Evolutionary conservation across 441 rosid species (phyloP).

Genomic region (Arabidopsis hybrid): DNA sequence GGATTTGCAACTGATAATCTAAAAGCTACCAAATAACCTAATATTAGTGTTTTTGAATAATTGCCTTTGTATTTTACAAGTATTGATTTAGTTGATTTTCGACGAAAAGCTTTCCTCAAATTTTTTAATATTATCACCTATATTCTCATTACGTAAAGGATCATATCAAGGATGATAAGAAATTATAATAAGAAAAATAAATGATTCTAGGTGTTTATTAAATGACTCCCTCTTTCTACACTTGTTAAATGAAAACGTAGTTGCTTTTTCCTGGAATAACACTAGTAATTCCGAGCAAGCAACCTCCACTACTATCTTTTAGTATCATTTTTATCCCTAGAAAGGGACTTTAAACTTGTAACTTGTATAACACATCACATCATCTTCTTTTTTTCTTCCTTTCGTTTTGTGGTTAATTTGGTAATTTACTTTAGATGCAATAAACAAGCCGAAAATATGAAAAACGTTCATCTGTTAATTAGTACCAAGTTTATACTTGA

Average conservation of each 20-base stretch:
- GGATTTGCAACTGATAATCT: no score
- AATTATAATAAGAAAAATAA: not conserved
- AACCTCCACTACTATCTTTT: conserved; percentile 30
- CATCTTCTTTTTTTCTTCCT: conserved; percentile 6
- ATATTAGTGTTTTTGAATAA: no score
- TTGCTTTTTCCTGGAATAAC: conserved; percentile 15
- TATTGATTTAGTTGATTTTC: not conserved
- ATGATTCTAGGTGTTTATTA: not conserved
- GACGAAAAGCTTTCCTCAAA: not conserved
- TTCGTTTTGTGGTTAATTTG: conserved; percentile 17
- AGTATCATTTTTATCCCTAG: conserved; percentile 2
- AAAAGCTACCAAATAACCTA: no score
- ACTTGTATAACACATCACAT: conserved; percentile 28
- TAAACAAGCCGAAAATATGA: conserved; percentile 7
- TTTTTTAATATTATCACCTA: not conserved
- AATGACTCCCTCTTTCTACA: not conserved
- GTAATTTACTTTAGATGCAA: not conserved
- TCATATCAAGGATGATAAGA: conserved; percentile 12
- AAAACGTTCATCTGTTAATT: conserved; percentile 8
- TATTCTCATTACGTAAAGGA: not conserved
- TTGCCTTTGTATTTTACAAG: not conserved
- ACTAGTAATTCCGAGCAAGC: conserved; percentile 34
- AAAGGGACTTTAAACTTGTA: conserved; percentile 32
- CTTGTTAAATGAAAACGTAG: conserved; percentile 2
- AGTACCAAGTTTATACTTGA: conserved; percentile 35